Evolutionary conservation across 2,329 filamentous ascomycete species (phyloP), one percentile per base, ranked within the genome.

Genomic region (Hymenoscyphus salicellus): DNA sequence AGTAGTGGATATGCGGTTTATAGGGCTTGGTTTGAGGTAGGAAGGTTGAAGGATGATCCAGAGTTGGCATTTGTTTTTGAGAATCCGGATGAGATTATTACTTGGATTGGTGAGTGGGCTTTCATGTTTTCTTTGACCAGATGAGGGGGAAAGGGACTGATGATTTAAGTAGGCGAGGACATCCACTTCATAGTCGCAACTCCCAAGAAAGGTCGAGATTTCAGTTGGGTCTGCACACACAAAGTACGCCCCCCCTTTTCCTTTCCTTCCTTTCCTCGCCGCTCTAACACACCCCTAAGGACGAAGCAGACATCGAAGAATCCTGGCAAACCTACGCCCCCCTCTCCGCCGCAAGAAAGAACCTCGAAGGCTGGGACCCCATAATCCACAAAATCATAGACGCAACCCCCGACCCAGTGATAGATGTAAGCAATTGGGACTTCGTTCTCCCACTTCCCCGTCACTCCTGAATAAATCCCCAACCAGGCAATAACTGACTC

Each of bases 191-290:
- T 85, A 41, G 80, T 80, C 6, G 82, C 82, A 1, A 80, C 80
- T 0, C 79, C 85, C 64, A 84, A 85, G 72, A 77, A 78, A 41
- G 82, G 82, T 8, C 78, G 79, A 58, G 82, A 84, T 65, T 81
- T 85, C 67, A 81, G 78, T 62, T 85, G 83, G 83, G 83, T 84
- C 5, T 81, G 82, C 61, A 84, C 84, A 33, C 81, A 82, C 68
- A 79, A 78, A 65, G 79, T 79, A 65, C 63, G 71, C 69, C 28
- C 5, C 20, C 3, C 20, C 43, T n/a, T 23, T 7, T 5, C 20
- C 20, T 10, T 20, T 46, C 1, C 23, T 23, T 23, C 55, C 5
- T 55, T 52, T 6, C 32, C 38, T 11, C 49, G 55, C 17, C 49
- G 55, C 17, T 23, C 58, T 64, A 59, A 64, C 36, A 3, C 7